Conservation (phyloP, 495 filamentous ascomycete species). For the Margaritispora aquatica region DNA sequence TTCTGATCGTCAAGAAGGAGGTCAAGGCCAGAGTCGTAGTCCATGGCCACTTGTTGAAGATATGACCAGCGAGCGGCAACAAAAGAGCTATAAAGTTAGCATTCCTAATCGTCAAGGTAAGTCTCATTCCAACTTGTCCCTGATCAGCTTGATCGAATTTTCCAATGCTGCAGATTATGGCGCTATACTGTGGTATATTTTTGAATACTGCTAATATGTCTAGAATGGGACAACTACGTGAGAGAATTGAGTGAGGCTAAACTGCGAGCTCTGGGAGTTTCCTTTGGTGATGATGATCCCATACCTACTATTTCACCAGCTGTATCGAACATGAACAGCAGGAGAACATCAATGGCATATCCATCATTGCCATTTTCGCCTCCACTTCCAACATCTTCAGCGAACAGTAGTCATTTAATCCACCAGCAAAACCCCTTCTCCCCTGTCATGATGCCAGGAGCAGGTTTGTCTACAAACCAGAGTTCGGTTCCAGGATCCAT, state of each 20-base stretch:
- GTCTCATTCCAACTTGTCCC: conserved; percentile 2
- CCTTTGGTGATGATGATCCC: conserved; percentile 63
- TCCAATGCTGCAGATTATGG: too few relatives aligned
- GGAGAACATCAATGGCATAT: conserved; percentile 57
- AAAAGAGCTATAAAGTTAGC: conserved; percentile 50
- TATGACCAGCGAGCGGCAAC: conserved; percentile 43
- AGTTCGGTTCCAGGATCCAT: conserved; percentile 54
- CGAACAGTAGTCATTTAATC: conserved; percentile 51
- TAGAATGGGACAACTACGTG: conserved; percentile 74
- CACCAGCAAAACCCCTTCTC: conserved; percentile 55
- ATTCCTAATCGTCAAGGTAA: conserved; percentile 62
- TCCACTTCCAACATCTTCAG: conserved; percentile 58
- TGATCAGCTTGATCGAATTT: too few relatives aligned
- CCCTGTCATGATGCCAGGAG: conserved; percentile 44
- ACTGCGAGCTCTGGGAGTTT: conserved; percentile 82
- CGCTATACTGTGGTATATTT: background rate
- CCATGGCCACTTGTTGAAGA: conserved; percentile 67
- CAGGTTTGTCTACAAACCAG: conserved; percentile 45
- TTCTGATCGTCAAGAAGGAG: conserved; percentile 28
- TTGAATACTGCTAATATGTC: background rate
- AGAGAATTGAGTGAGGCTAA: conserved; percentile 79
- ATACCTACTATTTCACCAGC: conserved; percentile 38
- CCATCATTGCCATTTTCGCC: conserved; percentile 67
- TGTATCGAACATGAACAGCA: conserved; percentile 46
- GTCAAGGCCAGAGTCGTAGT: conserved; percentile 56